Base-by-base conservation (phyloP, 164 flowering plant genomes). In the Stephania cephalantha region DNA sequence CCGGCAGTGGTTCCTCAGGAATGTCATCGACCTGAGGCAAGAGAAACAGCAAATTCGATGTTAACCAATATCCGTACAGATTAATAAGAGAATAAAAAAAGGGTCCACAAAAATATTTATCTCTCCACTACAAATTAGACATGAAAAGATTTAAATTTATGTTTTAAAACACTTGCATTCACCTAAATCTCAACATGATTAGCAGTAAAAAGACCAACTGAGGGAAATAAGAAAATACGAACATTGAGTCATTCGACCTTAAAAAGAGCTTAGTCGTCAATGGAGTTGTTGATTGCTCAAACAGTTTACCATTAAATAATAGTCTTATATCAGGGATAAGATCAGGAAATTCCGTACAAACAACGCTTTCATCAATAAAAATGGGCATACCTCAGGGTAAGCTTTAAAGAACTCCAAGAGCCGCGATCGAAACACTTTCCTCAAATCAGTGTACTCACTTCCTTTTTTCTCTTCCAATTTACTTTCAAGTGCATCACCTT, bases 311-410 rank as follows among this genome's bases (percentile, higher is more conserved):
- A 25, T 25, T 25, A 25, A 25, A 25, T 25, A 25, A 25, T 25
- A 25, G 25, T 25, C 25, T 25, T 25, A 25, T 25, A 25, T 25
- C 25, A 0, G 0, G 0, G 25, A 25, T 25, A 25, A 25, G 25
- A 25, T 25, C 25, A 25, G 25, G 25, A 25, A 25, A 25, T 25
- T 25, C 25, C 25, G 17, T 58, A n/a, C 5, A 58, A 15, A 67
- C 48, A 6, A 70, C 55, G 68, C 18, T 46, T 46, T 25, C 17
- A 50, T 30, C 31, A 22, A 68, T 13, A 63, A 7, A 69, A 61
- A 58, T n/a, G 9, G 58, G 44, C 42, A 5, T 85, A 92, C 99
- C 98, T 89, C 87, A n/a, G 91, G 92, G 79, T 90, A 92, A 25
- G 86, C 76, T 79, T 85, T 83, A 69, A 42, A 42, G 78, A 88